A percentile compares a stretch with the other conserved stretches of the same genome.
These are phyloP conservation scores for Carex cristatella DNA, from an alignment of 176 grass and related monocot species.

Conservation along the genomic window DNA sequence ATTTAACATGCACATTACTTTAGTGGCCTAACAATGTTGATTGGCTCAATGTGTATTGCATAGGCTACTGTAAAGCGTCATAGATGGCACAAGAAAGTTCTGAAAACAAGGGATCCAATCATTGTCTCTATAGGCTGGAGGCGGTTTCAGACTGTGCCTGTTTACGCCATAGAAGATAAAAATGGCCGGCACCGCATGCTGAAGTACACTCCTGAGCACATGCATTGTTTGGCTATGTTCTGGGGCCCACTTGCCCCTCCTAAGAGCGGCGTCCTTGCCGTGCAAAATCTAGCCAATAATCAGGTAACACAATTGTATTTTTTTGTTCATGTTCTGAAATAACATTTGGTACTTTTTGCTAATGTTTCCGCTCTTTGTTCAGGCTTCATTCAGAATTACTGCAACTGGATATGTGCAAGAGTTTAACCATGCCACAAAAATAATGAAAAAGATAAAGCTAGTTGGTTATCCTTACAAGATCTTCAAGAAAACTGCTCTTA, in stretches of 20 bases:
- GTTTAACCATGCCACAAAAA: constrained; percentile 82
- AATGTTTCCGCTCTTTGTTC: constrained; percentile 30
- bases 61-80: constrained; percentile 82
- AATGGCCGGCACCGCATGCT: constrained; percentile 92
- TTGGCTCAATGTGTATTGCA: background rate
- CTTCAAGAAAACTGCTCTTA: constrained; percentile 89
- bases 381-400: constrained; percentile 75
- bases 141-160: constrained; percentile 75
- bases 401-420: constrained; percentile 86
- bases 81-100: constrained; percentile 88
- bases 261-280: constrained; percentile 82
- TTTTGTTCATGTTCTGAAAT: constrained; percentile 7
- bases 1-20: constrained; percentile 8
- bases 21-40: background rate
- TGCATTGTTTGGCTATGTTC: constrained; percentile 97
- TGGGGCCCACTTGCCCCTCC: constrained; percentile 94
- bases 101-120: constrained; percentile 88
- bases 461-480: constrained; percentile 86
- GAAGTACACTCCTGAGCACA: constrained; percentile 98
- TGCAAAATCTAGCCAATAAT: constrained; percentile 65
- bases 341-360: constrained; percentile 9
- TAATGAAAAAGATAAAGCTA: constrained; percentile 97
- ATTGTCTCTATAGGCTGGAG: constrained; percentile 92
- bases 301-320: constrained; percentile 33
- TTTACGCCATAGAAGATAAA: constrained; percentile 80